phyloP scores from a whole-genome alignment of 2,329 filamentous ascomycete species.

The Pseudopyrenochaeta lycopersici region DNA sequence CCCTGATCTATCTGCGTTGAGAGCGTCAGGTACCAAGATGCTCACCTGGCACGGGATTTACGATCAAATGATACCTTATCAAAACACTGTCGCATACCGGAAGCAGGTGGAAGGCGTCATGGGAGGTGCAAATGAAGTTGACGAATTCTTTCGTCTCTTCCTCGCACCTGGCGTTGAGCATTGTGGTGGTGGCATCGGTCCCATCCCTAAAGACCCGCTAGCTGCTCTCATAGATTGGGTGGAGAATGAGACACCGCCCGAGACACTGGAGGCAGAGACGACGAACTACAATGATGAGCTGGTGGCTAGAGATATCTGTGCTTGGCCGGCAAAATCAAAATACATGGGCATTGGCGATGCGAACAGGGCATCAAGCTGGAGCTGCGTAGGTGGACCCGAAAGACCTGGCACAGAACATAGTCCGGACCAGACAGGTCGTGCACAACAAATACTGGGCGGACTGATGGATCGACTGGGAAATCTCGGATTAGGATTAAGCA shows the following conservation, averaged over 20 bases:
- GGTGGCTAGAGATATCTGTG: slow-evolving; percentile 30
- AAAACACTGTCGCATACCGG: slow-evolving; percentile 36
- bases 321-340: slow-evolving; percentile 24
- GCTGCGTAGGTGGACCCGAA: slow-evolving; percentile 30
- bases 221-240: slow-evolving; percentile 39
- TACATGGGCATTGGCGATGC: slow-evolving; percentile 29
- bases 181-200: slow-evolving; percentile 30
- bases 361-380: slow-evolving; percentile 33
- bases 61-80: slow-evolving; percentile 35
- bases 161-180: slow-evolving; percentile 40
- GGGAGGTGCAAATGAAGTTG: slow-evolving; percentile 32
- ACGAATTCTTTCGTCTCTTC: slow-evolving; percentile 43
- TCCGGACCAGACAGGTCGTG: slow-evolving; percentile 8
- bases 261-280: slow-evolving; percentile 29
- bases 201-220: slow-evolving; percentile 29
- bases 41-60: slow-evolving; percentile 40
- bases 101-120: slow-evolving; percentile 31
- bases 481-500: slow-evolving; percentile 26
- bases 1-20: slow-evolving; percentile 33
- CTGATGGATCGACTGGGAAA: slow-evolving; percentile 28
- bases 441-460: slow-evolving; percentile 24
- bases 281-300: slow-evolving; percentile 21
- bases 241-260: slow-evolving; percentile 34
- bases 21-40: slow-evolving; percentile 33
- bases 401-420: slow-evolving; percentile 12